phyloP scores from a whole-genome alignment of 768 basidiomycete species.

The Coprinopsis strossmayeri region DNA sequence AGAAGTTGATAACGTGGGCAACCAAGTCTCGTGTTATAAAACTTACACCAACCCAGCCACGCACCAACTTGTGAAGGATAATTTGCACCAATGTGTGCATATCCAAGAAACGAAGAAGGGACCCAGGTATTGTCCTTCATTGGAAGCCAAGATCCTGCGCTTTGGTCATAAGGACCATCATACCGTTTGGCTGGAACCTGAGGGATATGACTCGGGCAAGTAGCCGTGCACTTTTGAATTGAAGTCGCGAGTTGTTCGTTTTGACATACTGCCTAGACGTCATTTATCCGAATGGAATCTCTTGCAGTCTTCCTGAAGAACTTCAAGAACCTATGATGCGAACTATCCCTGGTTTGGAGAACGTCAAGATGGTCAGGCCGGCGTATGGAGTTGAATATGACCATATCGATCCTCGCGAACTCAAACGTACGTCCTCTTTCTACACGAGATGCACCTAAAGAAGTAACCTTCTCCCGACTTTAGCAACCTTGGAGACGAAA shows the following conservation, averaged over 20 bases:
- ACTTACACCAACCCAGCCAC: constrained; percentile 71
- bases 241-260: too few relatives aligned
- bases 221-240: too few relatives aligned
- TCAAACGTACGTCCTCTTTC: constrained; percentile 46
- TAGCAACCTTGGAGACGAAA: constrained; percentile 83
- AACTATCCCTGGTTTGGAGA: constrained; percentile 79
- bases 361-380: constrained; percentile 75
- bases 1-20: constrained; percentile 67
- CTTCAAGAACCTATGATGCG: constrained; percentile 78
- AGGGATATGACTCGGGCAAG: constrained; percentile 82
- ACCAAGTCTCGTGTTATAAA: constrained; percentile 67
- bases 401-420: constrained; percentile 79
- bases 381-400: constrained; percentile 95
- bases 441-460: too few relatives aligned
- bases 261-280: constrained; percentile 48
- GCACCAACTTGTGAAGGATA: constrained; percentile 69
- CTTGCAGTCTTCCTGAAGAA: constrained; percentile 83
- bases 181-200: constrained; percentile 85
- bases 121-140: constrained; percentile 88
- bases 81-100: constrained; percentile 73
- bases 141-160: constrained; percentile 81
- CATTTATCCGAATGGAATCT: constrained; percentile 88
- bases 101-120: constrained; percentile 89
- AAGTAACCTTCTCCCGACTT: background rate
- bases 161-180: constrained; percentile 70